A percentile compares a stretch with the other conserved stretches of the same genome.
Conservation (phyloP, 2,329 filamentous ascomycete genomes). For the Dactylonectria estremocensis region DNA sequence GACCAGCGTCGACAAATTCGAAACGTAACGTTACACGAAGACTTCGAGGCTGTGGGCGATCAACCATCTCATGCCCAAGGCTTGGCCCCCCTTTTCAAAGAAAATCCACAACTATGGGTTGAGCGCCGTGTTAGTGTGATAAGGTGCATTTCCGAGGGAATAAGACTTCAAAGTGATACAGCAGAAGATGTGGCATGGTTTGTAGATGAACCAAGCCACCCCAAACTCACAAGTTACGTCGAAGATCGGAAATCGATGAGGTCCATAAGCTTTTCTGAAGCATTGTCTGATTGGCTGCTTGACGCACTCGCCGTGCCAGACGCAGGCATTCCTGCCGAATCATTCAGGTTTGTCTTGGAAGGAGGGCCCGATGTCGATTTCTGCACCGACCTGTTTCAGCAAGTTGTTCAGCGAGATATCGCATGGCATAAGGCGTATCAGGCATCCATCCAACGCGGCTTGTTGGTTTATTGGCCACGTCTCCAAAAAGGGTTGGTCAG, state of each 20-base stretch:
- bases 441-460: neutral
- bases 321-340: conserved; percentile 16
- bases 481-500: neutral
- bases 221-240: neutral
- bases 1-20: neutral
- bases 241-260: neutral
- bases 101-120: conserved; percentile 19
- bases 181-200: neutral
- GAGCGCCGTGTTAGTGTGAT: conserved; percentile 5
- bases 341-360: conserved; percentile 14
- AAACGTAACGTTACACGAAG: conserved; percentile 5
- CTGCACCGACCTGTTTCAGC: conserved; percentile 23
- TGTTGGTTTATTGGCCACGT: neutral
- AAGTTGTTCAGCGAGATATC: neutral
- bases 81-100: conserved; percentile 16
- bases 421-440: neutral
- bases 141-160: neutral
- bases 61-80: conserved; percentile 10
- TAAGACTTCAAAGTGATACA: neutral
- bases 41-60: neutral
- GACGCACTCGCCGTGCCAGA: rapidly evolving
- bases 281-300: neutral
- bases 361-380: rapidly evolving
- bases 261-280: neutral
- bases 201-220: neutral